These are phyloP conservation scores for Clathrus columnatus DNA, from an alignment of 768 basidiomycete species.

Conservation along the genomic window DNA sequence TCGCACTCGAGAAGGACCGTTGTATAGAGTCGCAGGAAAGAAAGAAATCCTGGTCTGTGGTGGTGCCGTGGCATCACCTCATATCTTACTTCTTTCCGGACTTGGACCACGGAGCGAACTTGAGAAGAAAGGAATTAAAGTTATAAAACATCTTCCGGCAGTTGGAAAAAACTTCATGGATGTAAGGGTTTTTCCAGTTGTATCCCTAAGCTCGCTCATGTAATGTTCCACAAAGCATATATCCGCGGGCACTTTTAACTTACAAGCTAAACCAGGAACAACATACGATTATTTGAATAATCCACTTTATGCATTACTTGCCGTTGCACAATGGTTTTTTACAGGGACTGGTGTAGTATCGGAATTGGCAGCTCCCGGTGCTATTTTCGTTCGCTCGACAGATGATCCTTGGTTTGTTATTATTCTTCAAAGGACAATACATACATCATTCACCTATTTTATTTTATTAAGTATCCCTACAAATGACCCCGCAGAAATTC, in stretches of 20 bases:
- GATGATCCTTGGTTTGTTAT: no score
- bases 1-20: constrained; percentile 26
- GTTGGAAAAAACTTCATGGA: constrained; percentile 75
- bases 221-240: no score
- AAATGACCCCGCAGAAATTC: no score
- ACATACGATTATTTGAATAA: constrained; percentile 12
- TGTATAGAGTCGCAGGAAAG: constrained; percentile 37
- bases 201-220: no score
- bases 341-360: constrained; percentile 3
- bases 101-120: constrained; percentile 61
- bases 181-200: no score
- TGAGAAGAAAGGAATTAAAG: constrained; percentile 39
- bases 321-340: neutral
- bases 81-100: constrained; percentile 43
- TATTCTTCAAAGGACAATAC: no score
- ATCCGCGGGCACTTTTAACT: constrained; percentile 10
- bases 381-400: no score
- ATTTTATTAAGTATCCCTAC: no score
- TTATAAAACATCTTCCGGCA: constrained; percentile 58
- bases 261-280: constrained; percentile 12
- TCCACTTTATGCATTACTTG: neutral
- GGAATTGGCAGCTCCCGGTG: no score
- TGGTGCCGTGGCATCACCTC: constrained; percentile 56
- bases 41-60: constrained; percentile 57
- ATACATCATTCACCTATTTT: no score